Percentiles rank a stretch among this genome's conserved stretches.
Evolutionary conservation across 352 stramenopile species (phyloP).

Genomic region (Globisporangium spinosum): DNA sequence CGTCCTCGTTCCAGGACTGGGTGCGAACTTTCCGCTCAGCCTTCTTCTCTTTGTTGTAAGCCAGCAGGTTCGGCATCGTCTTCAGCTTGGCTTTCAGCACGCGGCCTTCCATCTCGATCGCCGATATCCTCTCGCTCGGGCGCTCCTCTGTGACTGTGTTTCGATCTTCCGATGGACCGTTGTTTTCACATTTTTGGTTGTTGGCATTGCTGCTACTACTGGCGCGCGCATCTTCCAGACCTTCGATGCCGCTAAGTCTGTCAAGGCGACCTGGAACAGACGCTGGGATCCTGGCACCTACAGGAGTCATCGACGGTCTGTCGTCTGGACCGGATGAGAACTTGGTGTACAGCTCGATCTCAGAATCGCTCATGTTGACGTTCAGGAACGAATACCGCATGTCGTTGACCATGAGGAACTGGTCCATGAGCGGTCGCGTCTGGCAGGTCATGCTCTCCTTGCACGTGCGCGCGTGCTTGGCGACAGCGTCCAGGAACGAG

Average conservation of each 20-base stretch:
- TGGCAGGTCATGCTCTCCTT: slow-evolving; percentile 63
- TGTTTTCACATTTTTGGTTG: slow-evolving; percentile 13
- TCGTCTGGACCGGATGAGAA: slow-evolving; percentile 24
- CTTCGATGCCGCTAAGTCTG: slow-evolving; percentile 35
- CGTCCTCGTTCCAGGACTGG: slow-evolving; percentile 60
- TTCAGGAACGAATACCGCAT: slow-evolving; percentile 88
- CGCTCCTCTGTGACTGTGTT: slow-evolving; percentile 4
- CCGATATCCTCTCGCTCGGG: slow-evolving; percentile 10
- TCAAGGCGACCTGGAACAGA: slow-evolving; percentile 33
- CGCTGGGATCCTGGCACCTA: slow-evolving; percentile 20
- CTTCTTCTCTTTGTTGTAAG: slow-evolving; percentile 43
- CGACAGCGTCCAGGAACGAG: slow-evolving; percentile 69
- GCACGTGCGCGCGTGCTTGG: slow-evolving; percentile 75
- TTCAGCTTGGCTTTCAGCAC: slow-evolving; percentile 37
- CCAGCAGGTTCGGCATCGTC: slow-evolving; percentile 49
- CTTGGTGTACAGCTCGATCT: slow-evolving; percentile 43
- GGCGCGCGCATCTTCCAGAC: slow-evolving; percentile 29
- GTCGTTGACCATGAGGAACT: slow-evolving; percentile 87
- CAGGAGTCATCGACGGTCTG: slow-evolving; percentile 23
- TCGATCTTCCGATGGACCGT: slow-evolving; percentile 20
- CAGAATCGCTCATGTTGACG: slow-evolving; percentile 71
- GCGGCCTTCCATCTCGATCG: slow-evolving; percentile 27
- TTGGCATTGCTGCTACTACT: slow-evolving; percentile 21
- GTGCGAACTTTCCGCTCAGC: slow-evolving; percentile 28
- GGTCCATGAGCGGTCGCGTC: slow-evolving; percentile 74